Base-by-base conservation (phyloP, 208 protist species). In the Leishmania guyanensis region DNA sequence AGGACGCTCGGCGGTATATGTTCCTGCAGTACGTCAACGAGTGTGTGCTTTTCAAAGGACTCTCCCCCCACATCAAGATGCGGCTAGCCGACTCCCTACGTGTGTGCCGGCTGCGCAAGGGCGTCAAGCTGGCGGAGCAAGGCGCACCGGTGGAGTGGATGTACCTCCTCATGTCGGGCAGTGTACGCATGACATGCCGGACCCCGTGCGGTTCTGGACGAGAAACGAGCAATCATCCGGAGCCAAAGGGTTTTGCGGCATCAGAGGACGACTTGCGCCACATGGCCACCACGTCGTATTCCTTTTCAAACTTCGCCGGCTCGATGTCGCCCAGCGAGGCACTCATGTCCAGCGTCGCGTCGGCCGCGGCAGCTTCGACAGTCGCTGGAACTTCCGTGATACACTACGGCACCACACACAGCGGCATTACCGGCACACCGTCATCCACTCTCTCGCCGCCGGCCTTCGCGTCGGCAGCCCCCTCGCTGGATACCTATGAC, bases 111-210 rank as follows among this genome's bases (percentile, higher is more conserved):
- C 79, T 95, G 72, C 70, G 83, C 46, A 79, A 88, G 43, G 91
- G 89, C 0, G 77, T 78, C 53, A 77, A 84, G 12, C 80, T 97
- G 26, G 79, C 86, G 39, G 72, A 87, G 58, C 84, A 87, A 39
- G 88, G 90, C 16, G 78, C 83, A 22, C 78, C 83, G 10, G 89
- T 95, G 60, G 88, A 96, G 81, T 96, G 92, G 92, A 85, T 97
- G 77, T 93, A 93, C 85, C 77, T 97, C 16, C 85, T 97, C 46
- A 86, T 97, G 72, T 88, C 87, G 20, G 94, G 94, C 48, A 87
- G 81, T 3, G 88, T 95, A 22, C 80, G 77, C 68, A 81, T 90
- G 81, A 86, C 84, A 43, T 81, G 51, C 36, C 64, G 54, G 12
- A 6, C 66, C 46, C 29, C 71, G 16, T 54, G 53, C 39, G 5